Evolutionary conservation across 352 stramenopile genomes (phyloP).

Genomic region (Phytophthora megakarya): DNA sequence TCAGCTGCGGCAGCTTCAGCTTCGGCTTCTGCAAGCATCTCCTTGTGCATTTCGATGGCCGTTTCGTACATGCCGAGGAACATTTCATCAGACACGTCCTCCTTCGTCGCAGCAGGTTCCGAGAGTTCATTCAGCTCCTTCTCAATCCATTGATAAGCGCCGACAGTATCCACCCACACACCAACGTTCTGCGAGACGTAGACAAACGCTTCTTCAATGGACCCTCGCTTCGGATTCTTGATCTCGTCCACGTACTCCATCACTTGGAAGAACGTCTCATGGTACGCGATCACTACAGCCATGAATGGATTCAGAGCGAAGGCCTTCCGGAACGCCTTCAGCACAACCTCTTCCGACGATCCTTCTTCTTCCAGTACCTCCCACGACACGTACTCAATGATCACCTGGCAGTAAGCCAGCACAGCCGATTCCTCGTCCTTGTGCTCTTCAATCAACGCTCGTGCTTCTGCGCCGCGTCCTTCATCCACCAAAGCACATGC

Average conservation of each 20-base stretch:
- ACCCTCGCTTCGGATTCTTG: slow-evolving; percentile 62
- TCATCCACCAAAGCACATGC: slow-evolving; percentile 82
- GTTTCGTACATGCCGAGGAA: slow-evolving; percentile 89
- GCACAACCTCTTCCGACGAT: slow-evolving; percentile 80
- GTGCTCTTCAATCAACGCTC: slow-evolving; percentile 71
- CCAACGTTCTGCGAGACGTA: slow-evolving; percentile 84
- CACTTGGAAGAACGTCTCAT: slow-evolving; percentile 82
- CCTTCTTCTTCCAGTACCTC: slow-evolving; percentile 85
- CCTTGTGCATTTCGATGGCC: slow-evolving; percentile 86
- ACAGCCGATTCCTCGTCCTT: slow-evolving; percentile 58
- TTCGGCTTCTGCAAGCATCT: slow-evolving; percentile 50
- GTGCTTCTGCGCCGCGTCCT: slow-evolving; percentile 72
- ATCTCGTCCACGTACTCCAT: slow-evolving; percentile 89
- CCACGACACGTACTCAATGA: slow-evolving; percentile 89
- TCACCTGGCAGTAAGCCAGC: slow-evolving; percentile 82
- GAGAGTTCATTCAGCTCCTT: slow-evolving; percentile 74
- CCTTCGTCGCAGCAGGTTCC: slow-evolving; percentile 50
- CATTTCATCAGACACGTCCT: slow-evolving; percentile 76
- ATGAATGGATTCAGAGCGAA: slow-evolving; percentile 85
- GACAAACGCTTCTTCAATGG: slow-evolving; percentile 84
- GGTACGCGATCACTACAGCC: slow-evolving; percentile 75
- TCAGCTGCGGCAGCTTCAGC: slow-evolving; percentile 34
- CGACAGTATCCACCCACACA: slow-evolving; percentile 86
- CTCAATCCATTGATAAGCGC: slow-evolving; percentile 78
- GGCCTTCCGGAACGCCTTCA: slow-evolving; percentile 66